A percentile compares a stretch with the other conserved stretches of the same genome.
These are phyloP conservation scores for Penicillium hesseltinei DNA, from an alignment of 2,329 filamentous ascomycete genomes.

Conservation along the genomic window DNA sequence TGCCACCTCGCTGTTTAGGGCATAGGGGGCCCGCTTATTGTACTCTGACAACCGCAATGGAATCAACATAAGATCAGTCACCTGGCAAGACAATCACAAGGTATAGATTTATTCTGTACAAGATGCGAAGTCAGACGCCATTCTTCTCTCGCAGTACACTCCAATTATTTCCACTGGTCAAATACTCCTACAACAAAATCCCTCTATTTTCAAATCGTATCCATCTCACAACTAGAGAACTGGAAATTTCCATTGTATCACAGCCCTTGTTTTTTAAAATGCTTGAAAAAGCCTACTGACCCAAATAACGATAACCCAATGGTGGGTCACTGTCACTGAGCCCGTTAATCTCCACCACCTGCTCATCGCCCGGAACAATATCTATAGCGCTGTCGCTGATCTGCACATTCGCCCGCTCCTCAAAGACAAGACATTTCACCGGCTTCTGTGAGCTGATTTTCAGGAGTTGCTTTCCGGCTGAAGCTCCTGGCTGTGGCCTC, in stretches of 20 bases:
- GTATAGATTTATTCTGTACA: too few species aligned
- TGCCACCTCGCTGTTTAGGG: too few species aligned
- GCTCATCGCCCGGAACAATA: not conserved
- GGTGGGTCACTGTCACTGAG: not conserved
- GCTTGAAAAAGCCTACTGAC: not conserved
- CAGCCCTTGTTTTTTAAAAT: not conserved
- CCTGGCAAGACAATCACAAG: too few species aligned
- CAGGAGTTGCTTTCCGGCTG: not conserved
- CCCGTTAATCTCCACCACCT: not conserved
- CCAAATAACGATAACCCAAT: not conserved
- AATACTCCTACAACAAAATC: not conserved
- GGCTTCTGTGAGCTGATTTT: not conserved
- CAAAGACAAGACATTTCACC: not conserved
- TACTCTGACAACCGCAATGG: too few species aligned
- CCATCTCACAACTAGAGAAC: too few species aligned
- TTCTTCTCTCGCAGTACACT: too few species aligned
- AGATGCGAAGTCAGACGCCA: too few species aligned
- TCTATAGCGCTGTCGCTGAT: not conserved
- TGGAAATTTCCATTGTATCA: too few species aligned
- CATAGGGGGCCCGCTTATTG: too few species aligned
- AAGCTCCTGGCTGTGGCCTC: not conserved
- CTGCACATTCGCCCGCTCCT: not conserved
- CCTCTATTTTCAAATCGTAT: not conserved
- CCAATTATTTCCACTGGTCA: too few species aligned
- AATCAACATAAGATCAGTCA: too few species aligned